Conservation (phyloP, 208 protist genomes). For the Leishmania tarentolae region DNA sequence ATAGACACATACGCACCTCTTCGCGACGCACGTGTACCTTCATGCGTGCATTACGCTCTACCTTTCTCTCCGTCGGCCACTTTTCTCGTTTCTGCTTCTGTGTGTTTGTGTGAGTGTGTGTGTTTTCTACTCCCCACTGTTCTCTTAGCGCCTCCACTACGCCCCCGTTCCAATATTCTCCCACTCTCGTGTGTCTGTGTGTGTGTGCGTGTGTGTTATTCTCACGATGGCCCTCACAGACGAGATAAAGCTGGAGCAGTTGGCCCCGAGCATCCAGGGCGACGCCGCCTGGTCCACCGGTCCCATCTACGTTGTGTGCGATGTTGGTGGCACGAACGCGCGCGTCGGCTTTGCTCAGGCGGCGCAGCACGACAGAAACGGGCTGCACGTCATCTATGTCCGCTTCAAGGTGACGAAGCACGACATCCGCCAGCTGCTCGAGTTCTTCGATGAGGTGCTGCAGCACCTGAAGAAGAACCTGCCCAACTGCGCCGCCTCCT, state of each 20-base stretch:
- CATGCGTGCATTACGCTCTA: too few relatives aligned
- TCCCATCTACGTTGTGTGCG: conserved; percentile 67
- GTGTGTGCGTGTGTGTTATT: too few relatives aligned
- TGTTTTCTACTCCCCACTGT: too few relatives aligned
- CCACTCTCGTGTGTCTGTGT: not conserved
- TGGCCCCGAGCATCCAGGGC: conserved; percentile 32
- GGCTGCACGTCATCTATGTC: conserved; percentile 40
- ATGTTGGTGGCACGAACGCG: conserved; percentile 75
- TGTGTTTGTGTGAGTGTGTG: too few relatives aligned
- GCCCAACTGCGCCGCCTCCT: conserved; percentile 14
- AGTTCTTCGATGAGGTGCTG: conserved; percentile 54
- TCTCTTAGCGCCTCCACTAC: too few relatives aligned
- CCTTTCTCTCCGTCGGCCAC: too few relatives aligned
- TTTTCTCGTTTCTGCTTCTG: too few relatives aligned
- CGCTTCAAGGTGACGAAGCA: conserved; percentile 56
- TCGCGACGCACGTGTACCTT: too few relatives aligned
- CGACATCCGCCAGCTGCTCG: conserved; percentile 45
- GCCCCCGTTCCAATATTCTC: too few relatives aligned
- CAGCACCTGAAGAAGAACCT: conserved; percentile 29
- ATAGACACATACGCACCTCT: too few relatives aligned
- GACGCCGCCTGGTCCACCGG: conserved; percentile 30
- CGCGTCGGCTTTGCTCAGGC: conserved; percentile 61
- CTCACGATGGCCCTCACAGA: not conserved
- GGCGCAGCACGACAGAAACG: not conserved
- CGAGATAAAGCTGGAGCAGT: conserved; percentile 13